These are phyloP conservation scores for Cladophialophora carrionii DNA, from an alignment of 2,329 filamentous ascomycete species.

Conservation along the genomic window DNA sequence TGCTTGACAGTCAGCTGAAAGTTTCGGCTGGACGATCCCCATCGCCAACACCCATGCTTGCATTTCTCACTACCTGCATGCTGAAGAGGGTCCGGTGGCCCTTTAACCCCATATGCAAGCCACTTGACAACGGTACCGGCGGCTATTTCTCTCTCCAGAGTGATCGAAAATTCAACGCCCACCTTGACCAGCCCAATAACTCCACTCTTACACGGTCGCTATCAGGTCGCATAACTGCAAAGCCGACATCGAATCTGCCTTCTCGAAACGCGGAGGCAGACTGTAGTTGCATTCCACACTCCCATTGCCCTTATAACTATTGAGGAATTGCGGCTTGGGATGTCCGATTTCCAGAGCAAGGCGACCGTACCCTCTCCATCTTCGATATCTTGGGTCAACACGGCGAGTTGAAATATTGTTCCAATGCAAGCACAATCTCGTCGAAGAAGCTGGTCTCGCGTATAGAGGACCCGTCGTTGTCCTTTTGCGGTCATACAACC, in stretches of 20 bases:
- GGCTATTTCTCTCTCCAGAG: constrained; percentile 31
- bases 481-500: constrained; percentile 36
- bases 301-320: constrained; percentile 60
- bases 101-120: constrained; percentile 27
- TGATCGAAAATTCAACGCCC: constrained; percentile 17
- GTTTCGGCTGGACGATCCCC: constrained; percentile 19
- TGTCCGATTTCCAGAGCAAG: constrained; percentile 14
- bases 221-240: constrained; percentile 24
- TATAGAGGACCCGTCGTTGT: neutral
- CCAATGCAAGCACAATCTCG: neutral
- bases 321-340: constrained; percentile 41
- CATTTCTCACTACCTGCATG: constrained; percentile 15
- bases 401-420: neutral
- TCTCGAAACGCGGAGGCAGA: constrained; percentile 25
- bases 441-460: neutral
- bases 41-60: constrained; percentile 8
- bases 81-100: constrained; percentile 14
- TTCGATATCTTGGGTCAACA: neutral
- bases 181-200: constrained; percentile 20
- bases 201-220: constrained; percentile 19
- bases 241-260: constrained; percentile 34
- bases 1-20: constrained; percentile 8
- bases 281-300: constrained; percentile 37
- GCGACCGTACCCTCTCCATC: neutral
- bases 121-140: constrained; percentile 29